phyloP scores from a whole-genome alignment of 164 flowering plant genomes.

The Macadamia integrifolia region DNA sequence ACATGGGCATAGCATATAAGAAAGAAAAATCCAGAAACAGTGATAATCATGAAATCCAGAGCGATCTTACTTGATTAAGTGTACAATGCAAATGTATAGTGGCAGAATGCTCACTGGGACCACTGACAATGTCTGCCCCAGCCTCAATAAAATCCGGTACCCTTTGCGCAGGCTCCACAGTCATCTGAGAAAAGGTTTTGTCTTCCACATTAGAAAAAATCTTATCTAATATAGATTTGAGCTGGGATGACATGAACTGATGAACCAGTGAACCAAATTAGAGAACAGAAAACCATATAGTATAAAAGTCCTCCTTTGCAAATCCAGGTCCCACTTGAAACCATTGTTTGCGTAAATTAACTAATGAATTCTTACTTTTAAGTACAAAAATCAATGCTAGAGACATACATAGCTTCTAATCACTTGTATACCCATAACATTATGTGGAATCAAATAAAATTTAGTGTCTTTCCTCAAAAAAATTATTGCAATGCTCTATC shows the following conservation, averaged over 20 bases:
- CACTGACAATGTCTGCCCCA: slow-evolving; percentile 97
- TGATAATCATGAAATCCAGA: neutral
- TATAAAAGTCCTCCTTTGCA: too few relatives aligned
- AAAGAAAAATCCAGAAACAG: neutral
- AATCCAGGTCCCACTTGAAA: too few relatives aligned
- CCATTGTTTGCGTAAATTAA: too few relatives aligned
- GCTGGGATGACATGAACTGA: neutral
- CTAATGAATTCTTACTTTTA: too few relatives aligned
- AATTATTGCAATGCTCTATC: too few relatives aligned
- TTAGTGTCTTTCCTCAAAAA: too few relatives aligned
- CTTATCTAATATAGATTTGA: neutral
- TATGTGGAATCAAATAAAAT: too few relatives aligned
- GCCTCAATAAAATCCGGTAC: slow-evolving; percentile 98
- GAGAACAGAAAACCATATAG: neutral
- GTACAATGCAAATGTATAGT: slow-evolving; percentile 97
- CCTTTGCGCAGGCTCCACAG: slow-evolving; percentile 96
- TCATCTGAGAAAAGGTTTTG: slow-evolving; percentile 56
- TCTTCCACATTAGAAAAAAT: slow-evolving; percentile 14
- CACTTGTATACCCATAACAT: too few relatives aligned
- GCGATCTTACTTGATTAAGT: slow-evolving; percentile 56
- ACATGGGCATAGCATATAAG: too few relatives aligned
- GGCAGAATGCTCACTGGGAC: slow-evolving; percentile 90
- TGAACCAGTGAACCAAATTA: neutral
- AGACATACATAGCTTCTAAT: too few relatives aligned
- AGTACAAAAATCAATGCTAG: too few relatives aligned